Evolutionary conservation across 176 grass and related monocot genomes (phyloP), one percentile per base, ranked within the genome.

Genomic region (Aechmea fasciata): DNA sequence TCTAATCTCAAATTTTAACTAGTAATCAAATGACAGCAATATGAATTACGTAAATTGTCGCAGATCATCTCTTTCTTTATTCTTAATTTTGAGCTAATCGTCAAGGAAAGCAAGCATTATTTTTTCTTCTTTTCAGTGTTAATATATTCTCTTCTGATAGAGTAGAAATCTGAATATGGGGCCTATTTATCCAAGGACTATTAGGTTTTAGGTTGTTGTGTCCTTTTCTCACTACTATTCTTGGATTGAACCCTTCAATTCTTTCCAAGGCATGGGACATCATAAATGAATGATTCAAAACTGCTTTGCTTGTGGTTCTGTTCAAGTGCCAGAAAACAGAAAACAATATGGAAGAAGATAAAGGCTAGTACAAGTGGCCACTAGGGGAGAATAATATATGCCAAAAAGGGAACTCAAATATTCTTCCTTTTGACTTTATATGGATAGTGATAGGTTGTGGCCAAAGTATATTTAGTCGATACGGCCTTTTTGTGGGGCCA

Each of bases 191-290:
- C 79, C 71, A 73, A 67, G 71, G 79, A 61, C 13, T 62, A 77
- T n/a, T n/a, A 28, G 78, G 69, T 47, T n/a, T 80, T 81, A 68
- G 74, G 80, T 75, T 41, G 49, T 13, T 51, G 73, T 78, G 78
- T 82, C 81, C 78, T 80, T 96, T 83, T 83, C 82, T 79, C 57
- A 65, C 71, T 62, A 82, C 84, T 83, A 79, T 87, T 77, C 84
- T 81, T 87, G 81, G 75, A 84, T 82, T 73, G 81, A 84, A 75
- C 51, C 75, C 53, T 84, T 85, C 71, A 80, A 87, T 80, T 80
- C 84, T 84, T 85, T 77, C 66, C 71, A 69, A 84, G 74, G 69
- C 69, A 82, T 80, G 78, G 66, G 53, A 61, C 77, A 81, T 75
- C 69, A 83, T 86, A 76, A 86, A 85, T 79, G 69, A 86, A 85